These are phyloP conservation scores for Cymodocea nodosa DNA, from an alignment of 116 monocot species.

Conservation along the genomic window DNA sequence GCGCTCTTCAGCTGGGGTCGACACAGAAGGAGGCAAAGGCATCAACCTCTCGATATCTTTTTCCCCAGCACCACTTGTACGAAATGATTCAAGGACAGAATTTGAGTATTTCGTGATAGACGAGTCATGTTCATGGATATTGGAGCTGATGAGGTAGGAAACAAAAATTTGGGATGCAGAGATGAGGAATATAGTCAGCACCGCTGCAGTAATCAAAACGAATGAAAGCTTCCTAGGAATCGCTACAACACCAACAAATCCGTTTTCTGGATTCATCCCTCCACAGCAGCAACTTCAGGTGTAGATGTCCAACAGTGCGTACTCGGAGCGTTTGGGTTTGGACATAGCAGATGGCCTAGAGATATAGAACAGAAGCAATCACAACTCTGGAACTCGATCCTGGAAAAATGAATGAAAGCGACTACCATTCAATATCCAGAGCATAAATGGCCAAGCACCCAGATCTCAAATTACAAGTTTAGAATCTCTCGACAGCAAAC, in stretches of 20 bases:
- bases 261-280: slow-evolving; percentile 1
- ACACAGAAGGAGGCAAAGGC: background rate
- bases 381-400: too few species aligned
- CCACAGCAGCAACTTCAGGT: too few species aligned
- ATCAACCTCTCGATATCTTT: background rate
- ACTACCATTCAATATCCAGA: too few species aligned
- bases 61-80: background rate
- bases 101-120: background rate
- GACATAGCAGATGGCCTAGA: too few species aligned
- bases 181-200: slow-evolving; percentile 16
- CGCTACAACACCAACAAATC: background rate
- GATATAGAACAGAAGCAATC: too few species aligned
- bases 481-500: too few species aligned
- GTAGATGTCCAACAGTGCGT: too few species aligned
- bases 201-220: slow-evolving; percentile 12
- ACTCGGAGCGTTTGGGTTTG: too few species aligned
- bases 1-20: background rate
- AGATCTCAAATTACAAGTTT: too few species aligned
- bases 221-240: slow-evolving; percentile 12
- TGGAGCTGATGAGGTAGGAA: slow-evolving; percentile 12
- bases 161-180: slow-evolving; percentile 13
- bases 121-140: slow-evolving; percentile 4
- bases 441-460: too few species aligned
- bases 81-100: background rate
- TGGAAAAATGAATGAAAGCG: too few species aligned